Evolutionary conservation across 352 stramenopile species (phyloP), one percentile per base, ranked within the genome.

Genomic region (Pythium plurisporium): DNA sequence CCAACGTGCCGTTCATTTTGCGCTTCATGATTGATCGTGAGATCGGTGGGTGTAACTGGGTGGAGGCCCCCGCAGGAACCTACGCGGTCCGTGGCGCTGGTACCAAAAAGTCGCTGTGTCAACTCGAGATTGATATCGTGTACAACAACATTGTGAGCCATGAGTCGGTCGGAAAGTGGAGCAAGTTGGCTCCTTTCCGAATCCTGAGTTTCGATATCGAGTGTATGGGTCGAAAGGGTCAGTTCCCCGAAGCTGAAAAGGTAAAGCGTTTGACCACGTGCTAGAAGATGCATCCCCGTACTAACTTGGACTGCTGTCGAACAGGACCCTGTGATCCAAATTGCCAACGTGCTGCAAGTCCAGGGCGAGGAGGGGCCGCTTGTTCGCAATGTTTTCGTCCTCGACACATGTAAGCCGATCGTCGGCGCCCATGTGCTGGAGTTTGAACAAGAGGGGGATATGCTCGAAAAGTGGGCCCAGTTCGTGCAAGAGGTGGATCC

Each of bases 171-270:
- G 97, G 96, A 34, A 71, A 97, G 65, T 99, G 96, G 96, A 93
- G 87, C 48, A 98, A 98, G 38, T 82, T 99, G 37, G 97, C 97
- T 4, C 97, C 97, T 5, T 86, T 99, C 43, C 89, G 97, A 37
- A 96, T 99, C 64, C 74, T 99, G 33, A 98, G 91, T 46, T 98
- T 99, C 50, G 97, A 99, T 81, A 99, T 99, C 65, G 97, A 99
- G 76, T 99, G 97, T 72, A 95, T 98, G 80, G 97, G 96, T 7
- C 74, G 97, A n/a, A 99, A 99, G 57, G 97, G 94, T 5, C 86
- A 97, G 55, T 98, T 97, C 49, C 87, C 88, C 17, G 87, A 92
- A 41, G 82, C 82, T 0, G 82, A 92, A 8, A 76, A 82, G 62
- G 74, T 81, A 19, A 17, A 57, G 49, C 15, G 15, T 25, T 23